A percentile compares a stretch with the other conserved stretches of the same genome.
phyloP scores from a whole-genome alignment of 371 early-diverging fungal species.

The Dipsacomyces acuminosporus region DNA sequence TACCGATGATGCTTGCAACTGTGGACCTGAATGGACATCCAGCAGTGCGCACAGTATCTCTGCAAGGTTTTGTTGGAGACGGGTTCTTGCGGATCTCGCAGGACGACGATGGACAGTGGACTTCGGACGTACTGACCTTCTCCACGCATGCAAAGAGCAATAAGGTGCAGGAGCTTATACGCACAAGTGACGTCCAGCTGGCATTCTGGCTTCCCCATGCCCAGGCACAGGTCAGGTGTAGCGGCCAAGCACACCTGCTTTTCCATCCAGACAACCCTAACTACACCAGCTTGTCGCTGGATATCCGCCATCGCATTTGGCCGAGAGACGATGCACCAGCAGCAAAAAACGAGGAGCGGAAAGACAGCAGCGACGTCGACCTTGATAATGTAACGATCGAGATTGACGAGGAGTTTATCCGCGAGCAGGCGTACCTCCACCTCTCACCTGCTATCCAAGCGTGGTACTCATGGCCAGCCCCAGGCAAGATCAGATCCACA shows the following conservation, averaged over 20 bases:
- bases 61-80: slow-evolving; percentile 39
- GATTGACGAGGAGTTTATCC: slow-evolving; percentile 34
- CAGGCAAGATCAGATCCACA: slow-evolving; percentile 19
- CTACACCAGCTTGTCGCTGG: slow-evolving; percentile 33
- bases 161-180: slow-evolving; percentile 35
- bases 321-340: slow-evolving; percentile 17
- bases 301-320: slow-evolving; percentile 39
- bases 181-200: slow-evolving; percentile 32
- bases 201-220: slow-evolving; percentile 24
- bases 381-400: slow-evolving; percentile 4
- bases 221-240: slow-evolving; percentile 28
- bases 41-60: slow-evolving; percentile 35
- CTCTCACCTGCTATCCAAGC: slow-evolving; percentile 35
- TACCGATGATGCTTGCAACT: slow-evolving; percentile 23
- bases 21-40: slow-evolving; percentile 35
- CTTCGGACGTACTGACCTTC: slow-evolving; percentile 39
- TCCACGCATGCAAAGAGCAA: slow-evolving; percentile 42
- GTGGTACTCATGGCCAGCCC: slow-evolving; percentile 45
- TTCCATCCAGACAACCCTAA: slow-evolving; percentile 42
- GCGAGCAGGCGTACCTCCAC: slow-evolving; percentile 38
- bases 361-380: neutral
- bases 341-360: slow-evolving; percentile 2
- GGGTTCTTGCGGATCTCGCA: slow-evolving; percentile 21
- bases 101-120: slow-evolving; percentile 31
- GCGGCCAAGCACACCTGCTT: slow-evolving; percentile 35